Evolutionary conservation across 345 rosid genomes (phyloP).

Genomic region (Melastoma malabathricum): DNA sequence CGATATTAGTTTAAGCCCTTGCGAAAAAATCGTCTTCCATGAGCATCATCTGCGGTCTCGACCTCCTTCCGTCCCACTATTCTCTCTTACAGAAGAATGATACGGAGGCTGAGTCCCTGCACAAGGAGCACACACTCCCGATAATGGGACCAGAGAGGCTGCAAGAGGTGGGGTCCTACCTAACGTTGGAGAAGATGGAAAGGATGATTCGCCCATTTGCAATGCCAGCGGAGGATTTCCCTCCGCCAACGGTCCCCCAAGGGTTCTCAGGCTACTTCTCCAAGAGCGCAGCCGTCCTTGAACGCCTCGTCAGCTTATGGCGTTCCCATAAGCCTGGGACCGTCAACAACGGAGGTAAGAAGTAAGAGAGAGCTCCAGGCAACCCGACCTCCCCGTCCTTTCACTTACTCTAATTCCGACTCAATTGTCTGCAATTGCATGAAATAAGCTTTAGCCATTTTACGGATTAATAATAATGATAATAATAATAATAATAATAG

Average conservation of each 20-base stretch:
- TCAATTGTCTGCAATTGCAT: background rate
- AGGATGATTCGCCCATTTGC: conserved; percentile 87
- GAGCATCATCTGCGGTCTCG: too few species aligned
- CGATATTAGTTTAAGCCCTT: background rate
- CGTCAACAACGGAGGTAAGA: conserved; percentile 31
- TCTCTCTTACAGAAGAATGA: conserved; percentile 41
- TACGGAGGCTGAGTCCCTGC: conserved; percentile 52
- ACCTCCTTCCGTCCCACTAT: background rate
- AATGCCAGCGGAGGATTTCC: conserved; percentile 97
- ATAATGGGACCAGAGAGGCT: conserved; percentile 98
- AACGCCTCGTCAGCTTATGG: conserved; percentile 69
- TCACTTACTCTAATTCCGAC: background rate
- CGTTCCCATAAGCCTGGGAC: conserved; percentile 47
- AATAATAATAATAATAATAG: too few species aligned
- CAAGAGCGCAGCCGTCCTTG: conserved; percentile 86
- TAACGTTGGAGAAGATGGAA: conserved; percentile 86
- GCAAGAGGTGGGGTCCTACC: conserved; percentile 75
- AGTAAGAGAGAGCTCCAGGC: background rate
- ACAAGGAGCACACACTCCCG: conserved; percentile 88
- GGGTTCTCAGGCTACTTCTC: conserved; percentile 95
- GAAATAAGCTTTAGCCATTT: too few species aligned
- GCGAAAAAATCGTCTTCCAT: too few species aligned
- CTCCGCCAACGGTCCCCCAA: conserved; percentile 75
- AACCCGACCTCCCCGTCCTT: background rate
- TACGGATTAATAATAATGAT: too few species aligned